Evolutionary conservation across 169 alveolate genomes (phyloP).

Genomic region (Babesia ovis): DNA sequence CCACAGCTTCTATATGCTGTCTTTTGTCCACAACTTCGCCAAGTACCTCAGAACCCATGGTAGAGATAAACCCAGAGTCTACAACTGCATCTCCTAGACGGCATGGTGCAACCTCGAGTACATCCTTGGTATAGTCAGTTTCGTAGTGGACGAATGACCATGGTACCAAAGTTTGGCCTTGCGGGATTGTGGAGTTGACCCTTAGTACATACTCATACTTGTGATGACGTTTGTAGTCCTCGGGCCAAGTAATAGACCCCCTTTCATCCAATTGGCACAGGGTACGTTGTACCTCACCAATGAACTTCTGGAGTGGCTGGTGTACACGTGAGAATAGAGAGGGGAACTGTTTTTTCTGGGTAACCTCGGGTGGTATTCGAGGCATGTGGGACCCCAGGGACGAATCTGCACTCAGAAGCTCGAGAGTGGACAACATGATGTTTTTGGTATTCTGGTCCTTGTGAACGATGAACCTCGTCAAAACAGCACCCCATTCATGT

Average conservation of each 20-base stretch:
- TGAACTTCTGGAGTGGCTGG: slow-evolving; percentile 66
- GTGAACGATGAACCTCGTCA: slow-evolving; percentile 69
- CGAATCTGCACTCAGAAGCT: slow-evolving; percentile 62
- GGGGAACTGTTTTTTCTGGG: slow-evolving; percentile 49
- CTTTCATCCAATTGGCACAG: slow-evolving; percentile 53
- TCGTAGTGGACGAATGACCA: slow-evolving; percentile 58
- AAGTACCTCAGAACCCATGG: slow-evolving; percentile 46
- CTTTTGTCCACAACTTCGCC: slow-evolving; percentile 5
- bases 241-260: slow-evolving; percentile 47
- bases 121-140: slow-evolving; percentile 28
- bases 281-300: slow-evolving; percentile 62
- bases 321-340: slow-evolving; percentile 54
- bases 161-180: slow-evolving; percentile 45
- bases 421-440: slow-evolving; percentile 70
- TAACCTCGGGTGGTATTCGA: slow-evolving; percentile 62
- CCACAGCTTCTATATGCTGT: neutral
- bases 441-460: slow-evolving; percentile 70
- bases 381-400: slow-evolving; percentile 71
- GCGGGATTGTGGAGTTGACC: slow-evolving; percentile 42
- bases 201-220: slow-evolving; percentile 50
- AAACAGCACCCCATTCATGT: slow-evolving; percentile 75
- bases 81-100: slow-evolving; percentile 27
- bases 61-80: slow-evolving; percentile 20
- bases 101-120: slow-evolving; percentile 28
- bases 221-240: slow-evolving; percentile 30